A percentile compares a stretch with the other conserved stretches of the same genome.
phyloP scores from a whole-genome alignment of 768 basidiomycete genomes.

The Porpolomopsis calyptriformis region DNA sequence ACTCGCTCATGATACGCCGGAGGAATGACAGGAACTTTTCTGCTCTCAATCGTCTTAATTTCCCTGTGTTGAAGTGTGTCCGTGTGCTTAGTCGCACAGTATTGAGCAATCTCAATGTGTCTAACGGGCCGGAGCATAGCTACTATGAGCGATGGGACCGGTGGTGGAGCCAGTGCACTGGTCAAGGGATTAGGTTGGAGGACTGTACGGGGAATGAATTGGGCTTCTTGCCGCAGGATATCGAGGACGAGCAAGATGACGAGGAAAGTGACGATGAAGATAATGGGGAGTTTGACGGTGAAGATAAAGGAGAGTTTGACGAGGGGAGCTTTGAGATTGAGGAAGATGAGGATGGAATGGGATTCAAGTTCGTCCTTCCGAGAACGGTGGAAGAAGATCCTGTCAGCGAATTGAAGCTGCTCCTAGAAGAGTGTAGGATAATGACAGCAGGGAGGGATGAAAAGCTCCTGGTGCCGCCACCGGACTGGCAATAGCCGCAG shows the following conservation, averaged over 20 bases:
- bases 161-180: constrained; percentile 51
- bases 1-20: constrained; percentile 34
- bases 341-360: constrained; percentile 22
- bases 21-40: constrained; percentile 60
- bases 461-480: neutral
- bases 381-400: constrained; percentile 18
- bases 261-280: constrained; percentile 21
- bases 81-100: constrained; percentile 47
- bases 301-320: constrained; percentile 19
- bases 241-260: constrained; percentile 17
- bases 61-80: constrained; percentile 51
- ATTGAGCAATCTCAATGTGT: constrained; percentile 46
- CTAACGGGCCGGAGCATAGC: constrained; percentile 36
- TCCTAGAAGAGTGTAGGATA: constrained; percentile 47
- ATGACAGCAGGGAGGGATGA: constrained; percentile 38
- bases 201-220: constrained; percentile 64
- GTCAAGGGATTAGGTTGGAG: constrained; percentile 49
- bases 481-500: neutral
- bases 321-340: constrained; percentile 19
- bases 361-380: constrained; percentile 19
- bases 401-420: constrained; percentile 38
- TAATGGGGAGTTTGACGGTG: constrained; percentile 23
- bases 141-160: constrained; percentile 52
- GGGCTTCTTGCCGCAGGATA: constrained; percentile 38
- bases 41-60: constrained; percentile 41